Percentiles rank a stretch among this genome's conserved stretches.
phyloP scores from a whole-genome alignment of 2,329 filamentous ascomycete genomes.

The Pseudopithomyces chartarum region DNA sequence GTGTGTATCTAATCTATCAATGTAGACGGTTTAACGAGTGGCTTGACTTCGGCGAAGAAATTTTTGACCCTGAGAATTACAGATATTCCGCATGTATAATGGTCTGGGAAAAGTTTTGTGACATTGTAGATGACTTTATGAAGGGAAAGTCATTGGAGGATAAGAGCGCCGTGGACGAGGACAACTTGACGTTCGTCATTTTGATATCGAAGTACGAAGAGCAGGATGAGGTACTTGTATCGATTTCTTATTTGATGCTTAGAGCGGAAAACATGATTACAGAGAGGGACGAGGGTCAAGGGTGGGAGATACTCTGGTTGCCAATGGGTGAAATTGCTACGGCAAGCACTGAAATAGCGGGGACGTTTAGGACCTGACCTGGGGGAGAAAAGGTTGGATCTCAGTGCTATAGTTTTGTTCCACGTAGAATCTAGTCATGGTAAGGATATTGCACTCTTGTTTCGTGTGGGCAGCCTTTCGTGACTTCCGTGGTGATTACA shows the following conservation, averaged over 20 bases:
- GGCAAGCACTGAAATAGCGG: not conserved
- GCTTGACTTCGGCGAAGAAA: not conserved
- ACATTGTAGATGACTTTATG: slow-evolving; percentile 5
- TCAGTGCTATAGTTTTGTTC: no score
- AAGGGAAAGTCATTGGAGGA: slow-evolving; percentile 6
- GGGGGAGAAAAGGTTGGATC: no score
- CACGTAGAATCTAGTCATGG: no score
- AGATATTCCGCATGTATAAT: not conserved
- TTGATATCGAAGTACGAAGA: slow-evolving; percentile 9
- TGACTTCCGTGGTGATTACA: no score
- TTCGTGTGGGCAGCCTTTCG: no score
- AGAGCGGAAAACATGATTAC: slow-evolving; percentile 9
- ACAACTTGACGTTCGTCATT: slow-evolving; percentile 6
- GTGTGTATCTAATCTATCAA: not conserved
- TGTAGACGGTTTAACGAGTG: not conserved
- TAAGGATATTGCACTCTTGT: no score
- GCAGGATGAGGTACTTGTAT: slow-evolving; percentile 7
- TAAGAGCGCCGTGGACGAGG: not conserved
- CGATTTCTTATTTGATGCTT: slow-evolving; percentile 6
- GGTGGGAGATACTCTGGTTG: not conserved
- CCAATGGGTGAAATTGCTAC: not conserved
- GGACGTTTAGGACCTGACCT: not conserved
- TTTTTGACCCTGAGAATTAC: not conserved
- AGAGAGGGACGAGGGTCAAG: slow-evolving; percentile 10
- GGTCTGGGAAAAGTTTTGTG: not conserved